phyloP scores from a whole-genome alignment of 768 basidiomycete genomes.

The Gloeophyllum trabeum region DNA sequence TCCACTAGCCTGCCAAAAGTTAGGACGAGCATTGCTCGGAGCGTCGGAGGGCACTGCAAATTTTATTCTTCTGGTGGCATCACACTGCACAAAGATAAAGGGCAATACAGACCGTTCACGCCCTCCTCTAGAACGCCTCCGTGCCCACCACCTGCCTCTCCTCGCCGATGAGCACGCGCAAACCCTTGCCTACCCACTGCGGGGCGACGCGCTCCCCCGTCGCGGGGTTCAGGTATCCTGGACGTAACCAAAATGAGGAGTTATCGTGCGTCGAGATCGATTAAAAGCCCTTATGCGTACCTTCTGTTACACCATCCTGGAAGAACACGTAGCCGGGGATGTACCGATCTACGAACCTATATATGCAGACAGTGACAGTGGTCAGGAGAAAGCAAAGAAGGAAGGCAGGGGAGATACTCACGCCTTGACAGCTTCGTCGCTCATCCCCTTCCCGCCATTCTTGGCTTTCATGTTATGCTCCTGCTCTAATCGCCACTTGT shows the following conservation, averaged over 20 bases:
- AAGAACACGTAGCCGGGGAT: conserved; percentile 93
- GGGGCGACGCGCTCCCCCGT: conserved; percentile 9
- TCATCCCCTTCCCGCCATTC: conserved; percentile 87
- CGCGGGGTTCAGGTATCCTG: not conserved
- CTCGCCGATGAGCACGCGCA: conserved; percentile 44
- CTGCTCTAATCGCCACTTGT: conserved; percentile 84
- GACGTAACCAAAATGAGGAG: not conserved
- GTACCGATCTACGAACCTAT: conserved; percentile 83
- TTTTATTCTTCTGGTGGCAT: too few species aligned
- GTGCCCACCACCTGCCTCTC: conserved; percentile 33
- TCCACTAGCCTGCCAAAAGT: too few species aligned
- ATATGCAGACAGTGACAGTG: not conserved
- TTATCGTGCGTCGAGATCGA: not conserved
- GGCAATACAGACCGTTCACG: too few species aligned
- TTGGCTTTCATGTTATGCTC: conserved; percentile 79
- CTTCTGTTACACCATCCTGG: conserved; percentile 39
- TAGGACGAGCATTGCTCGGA: too few species aligned
- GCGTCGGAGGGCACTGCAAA: too few species aligned
- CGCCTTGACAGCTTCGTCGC: conserved; percentile 63
- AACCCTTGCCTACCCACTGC: conserved; percentile 36
- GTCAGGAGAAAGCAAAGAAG: too few species aligned
- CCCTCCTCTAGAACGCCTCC: conserved; percentile 33
- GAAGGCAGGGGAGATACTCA: conserved; percentile 13
- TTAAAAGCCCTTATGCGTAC: conserved; percentile 13
- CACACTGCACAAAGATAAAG: too few species aligned